Percentiles rank a stretch among this genome's conserved stretches.
Evolutionary conservation across 2,329 filamentous ascomycete genomes (phyloP).

Genomic region (Fusarium compactum): DNA sequence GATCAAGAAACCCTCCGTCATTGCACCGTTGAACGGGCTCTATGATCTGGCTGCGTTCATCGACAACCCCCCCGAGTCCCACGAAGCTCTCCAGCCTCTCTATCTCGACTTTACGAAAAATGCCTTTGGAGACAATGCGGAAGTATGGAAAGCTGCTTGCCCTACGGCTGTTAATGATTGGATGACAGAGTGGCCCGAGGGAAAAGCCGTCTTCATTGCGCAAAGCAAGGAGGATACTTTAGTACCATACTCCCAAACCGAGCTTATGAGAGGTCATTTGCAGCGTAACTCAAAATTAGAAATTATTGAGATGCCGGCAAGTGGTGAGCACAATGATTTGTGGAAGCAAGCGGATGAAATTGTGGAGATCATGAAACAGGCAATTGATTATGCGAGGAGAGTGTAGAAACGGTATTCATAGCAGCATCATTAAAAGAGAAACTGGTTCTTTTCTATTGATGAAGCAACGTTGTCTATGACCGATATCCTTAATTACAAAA

Average conservation of each 20-base stretch:
- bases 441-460: accelerated
- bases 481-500: not conserved
- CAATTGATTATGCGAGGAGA: not conserved
- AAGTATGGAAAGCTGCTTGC: not conserved
- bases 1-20: not conserved
- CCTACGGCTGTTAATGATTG: not conserved
- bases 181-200: not conserved
- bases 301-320: not conserved
- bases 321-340: conserved; percentile 7
- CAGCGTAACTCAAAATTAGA: accelerated
- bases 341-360: not conserved
- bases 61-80: not conserved
- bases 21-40: conserved; percentile 1
- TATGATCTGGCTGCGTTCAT: conserved; percentile 9
- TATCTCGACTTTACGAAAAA: conserved; percentile 1
- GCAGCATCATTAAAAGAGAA: not conserved
- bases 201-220: not conserved
- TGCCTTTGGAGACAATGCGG: not conserved
- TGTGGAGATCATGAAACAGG: not conserved
- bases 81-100: not conserved
- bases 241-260: not conserved
- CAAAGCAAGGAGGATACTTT: not conserved
- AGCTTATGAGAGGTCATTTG: not conserved
- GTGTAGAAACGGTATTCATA: not conserved
- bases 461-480: not conserved